A percentile compares a stretch with the other conserved stretches of the same genome.
Evolutionary conservation across 805 yeast species (phyloP).

Genomic region (Torulaspora microellipsoides): DNA sequence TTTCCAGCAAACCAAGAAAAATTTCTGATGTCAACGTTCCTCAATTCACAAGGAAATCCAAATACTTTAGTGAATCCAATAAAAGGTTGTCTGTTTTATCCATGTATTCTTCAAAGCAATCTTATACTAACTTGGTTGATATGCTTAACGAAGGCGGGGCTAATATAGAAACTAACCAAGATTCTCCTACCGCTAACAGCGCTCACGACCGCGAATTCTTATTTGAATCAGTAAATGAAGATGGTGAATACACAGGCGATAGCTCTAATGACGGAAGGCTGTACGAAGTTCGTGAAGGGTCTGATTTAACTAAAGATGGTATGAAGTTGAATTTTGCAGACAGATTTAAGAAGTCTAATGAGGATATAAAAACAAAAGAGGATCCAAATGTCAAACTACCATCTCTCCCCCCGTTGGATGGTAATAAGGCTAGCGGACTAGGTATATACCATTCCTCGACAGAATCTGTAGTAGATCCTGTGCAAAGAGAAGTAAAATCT

Average conservation of each 20-base stretch:
- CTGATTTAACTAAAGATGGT: constrained; percentile 15
- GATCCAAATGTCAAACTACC: constrained; percentile 23
- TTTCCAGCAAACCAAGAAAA: constrained; percentile 40
- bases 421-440: constrained; percentile 23
- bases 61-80: constrained; percentile 54
- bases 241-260: constrained; percentile 14
- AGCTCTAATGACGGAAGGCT: constrained; percentile 26
- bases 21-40: constrained; percentile 66
- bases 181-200: constrained; percentile 17
- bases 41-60: constrained; percentile 63
- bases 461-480: constrained; percentile 8
- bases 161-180: constrained; percentile 10
- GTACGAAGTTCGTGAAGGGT: constrained; percentile 21
- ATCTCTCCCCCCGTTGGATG: constrained; percentile 29
- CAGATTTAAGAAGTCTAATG: constrained; percentile 26
- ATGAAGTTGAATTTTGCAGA: constrained; percentile 40
- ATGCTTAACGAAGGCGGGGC: constrained; percentile 32
- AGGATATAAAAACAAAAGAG: constrained; percentile 4
- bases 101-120: constrained; percentile 61
- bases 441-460: constrained; percentile 27
- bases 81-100: constrained; percentile 71
- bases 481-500: constrained; percentile 12
- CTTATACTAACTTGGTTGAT: constrained; percentile 54
- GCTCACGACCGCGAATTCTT: constrained; percentile 28
- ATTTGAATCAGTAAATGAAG: constrained; percentile 27